Percentiles rank a stretch among this genome's conserved stretches.
Evolutionary conservation across 805 yeast genomes (phyloP).

Genomic region (Suhomyces pyralidae): DNA sequence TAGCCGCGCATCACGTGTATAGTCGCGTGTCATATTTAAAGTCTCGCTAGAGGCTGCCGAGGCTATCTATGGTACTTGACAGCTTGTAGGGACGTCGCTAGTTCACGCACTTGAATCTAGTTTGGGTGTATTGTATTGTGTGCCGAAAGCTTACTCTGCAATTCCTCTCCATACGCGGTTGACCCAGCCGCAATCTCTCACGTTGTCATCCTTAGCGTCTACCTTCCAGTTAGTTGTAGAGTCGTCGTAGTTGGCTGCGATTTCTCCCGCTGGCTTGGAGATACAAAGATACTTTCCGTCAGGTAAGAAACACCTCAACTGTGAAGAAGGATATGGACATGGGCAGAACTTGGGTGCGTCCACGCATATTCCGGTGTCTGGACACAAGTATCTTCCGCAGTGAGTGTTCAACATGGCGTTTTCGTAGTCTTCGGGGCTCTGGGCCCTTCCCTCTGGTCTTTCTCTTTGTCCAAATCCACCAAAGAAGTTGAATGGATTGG

Average conservation of each 20-base stretch:
- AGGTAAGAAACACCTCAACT: constrained; percentile 76
- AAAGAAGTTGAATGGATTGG: constrained; percentile 37
- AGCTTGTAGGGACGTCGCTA: neutral
- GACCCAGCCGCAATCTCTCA: constrained; percentile 86
- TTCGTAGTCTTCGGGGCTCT: constrained; percentile 37
- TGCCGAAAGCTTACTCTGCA: neutral
- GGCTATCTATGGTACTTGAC: neutral
- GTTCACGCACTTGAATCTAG: neutral
- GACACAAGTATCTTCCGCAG: constrained; percentile 74
- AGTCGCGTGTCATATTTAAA: neutral
- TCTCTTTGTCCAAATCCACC: constrained; percentile 15
- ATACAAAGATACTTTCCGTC: constrained; percentile 73
- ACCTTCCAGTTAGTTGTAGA: constrained; percentile 45
- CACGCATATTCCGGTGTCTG: constrained; percentile 81
- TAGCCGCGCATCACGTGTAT: neutral
- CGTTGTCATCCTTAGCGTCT: constrained; percentile 50
- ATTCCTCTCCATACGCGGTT: constrained; percentile 62
- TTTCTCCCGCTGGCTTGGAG: constrained; percentile 63
- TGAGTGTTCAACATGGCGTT: constrained; percentile 33
- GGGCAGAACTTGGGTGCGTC: constrained; percentile 71
- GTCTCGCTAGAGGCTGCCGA: neutral
- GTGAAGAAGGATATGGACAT: constrained; percentile 85
- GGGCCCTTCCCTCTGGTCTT: constrained; percentile 22
- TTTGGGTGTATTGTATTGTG: neutral
- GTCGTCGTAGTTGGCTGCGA: constrained; percentile 30